These are phyloP conservation scores for Albifimbria verrucaria DNA, from an alignment of 2,329 filamentous ascomycete species.

Conservation along the genomic window DNA sequence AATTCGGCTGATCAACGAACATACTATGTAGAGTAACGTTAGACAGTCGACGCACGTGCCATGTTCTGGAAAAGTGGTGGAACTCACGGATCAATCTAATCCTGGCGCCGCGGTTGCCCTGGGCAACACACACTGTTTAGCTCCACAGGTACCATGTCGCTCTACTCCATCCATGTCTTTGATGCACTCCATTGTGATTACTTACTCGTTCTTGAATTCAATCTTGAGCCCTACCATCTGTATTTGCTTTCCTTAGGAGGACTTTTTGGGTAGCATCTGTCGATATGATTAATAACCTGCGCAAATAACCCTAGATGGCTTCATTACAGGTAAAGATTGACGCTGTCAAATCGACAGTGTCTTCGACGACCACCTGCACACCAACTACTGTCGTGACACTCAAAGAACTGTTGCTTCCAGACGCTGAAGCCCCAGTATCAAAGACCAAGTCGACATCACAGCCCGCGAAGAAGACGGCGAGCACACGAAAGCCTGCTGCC, in stretches of 20 bases:
- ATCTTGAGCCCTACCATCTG: constrained; percentile 17
- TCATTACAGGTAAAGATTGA: constrained; percentile 41
- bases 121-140: constrained; percentile 32
- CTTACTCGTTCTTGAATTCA: constrained; percentile 12
- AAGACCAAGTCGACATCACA: constrained; percentile 22
- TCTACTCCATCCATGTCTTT: not conserved
- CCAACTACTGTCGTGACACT: constrained; percentile 43
- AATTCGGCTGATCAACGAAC: too few species aligned
- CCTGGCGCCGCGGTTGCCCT: constrained; percentile 28
- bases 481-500: constrained; percentile 20
- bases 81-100: not conserved
- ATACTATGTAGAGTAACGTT: too few species aligned
- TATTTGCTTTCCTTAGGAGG: constrained; percentile 20
- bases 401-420: constrained; percentile 42
- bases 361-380: constrained; percentile 52
- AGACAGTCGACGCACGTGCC: constrained; percentile 24
- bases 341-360: constrained; percentile 52
- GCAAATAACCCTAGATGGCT: constrained; percentile 36
- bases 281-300: constrained; percentile 28
- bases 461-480: constrained; percentile 22
- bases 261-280: constrained; percentile 17
- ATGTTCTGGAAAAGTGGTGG: not conserved
- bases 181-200: not conserved
- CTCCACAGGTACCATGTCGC: too few species aligned
- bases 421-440: constrained; percentile 23